Evolutionary conservation across 768 basidiomycete genomes (phyloP), one percentile per base, ranked within the genome.

Genomic region (Auricularia sp.): DNA sequence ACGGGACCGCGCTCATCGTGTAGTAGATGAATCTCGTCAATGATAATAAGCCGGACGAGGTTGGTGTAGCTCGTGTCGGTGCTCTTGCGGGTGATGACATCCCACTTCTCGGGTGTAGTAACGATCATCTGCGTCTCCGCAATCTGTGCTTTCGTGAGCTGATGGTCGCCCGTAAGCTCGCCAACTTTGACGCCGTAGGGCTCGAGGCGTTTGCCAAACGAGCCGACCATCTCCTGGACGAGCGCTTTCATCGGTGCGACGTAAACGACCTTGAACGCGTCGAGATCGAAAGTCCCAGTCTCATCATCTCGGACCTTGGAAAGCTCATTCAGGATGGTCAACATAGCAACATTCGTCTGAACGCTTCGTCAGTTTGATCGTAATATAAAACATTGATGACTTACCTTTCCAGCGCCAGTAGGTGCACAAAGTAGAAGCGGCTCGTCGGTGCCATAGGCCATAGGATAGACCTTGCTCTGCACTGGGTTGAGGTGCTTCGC

Each of bases 211-310:
- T 84, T 78, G 39, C 82, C 81, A 72, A 99, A 99, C 73, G 95
- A 96, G 68, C 93, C 91, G 65, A 98, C 97, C 88, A 96, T 94
- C 75, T 99, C 97, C 72, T 98, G 96, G 0, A 99, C 96, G 64
- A 99, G 84, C 3, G 96, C 97, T 75, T 99, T 99, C 97, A 99
- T 99, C 3, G 96, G 97, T 0, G 97, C 96, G 62, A 99, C 86
- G 73, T 98, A 99, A 68, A 99, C 86, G 63, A 97, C 90, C 77
- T 99, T 99, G 84, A 98, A 97, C 0, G 89, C 78, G 66, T 91
- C 87, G 39, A 94, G 81, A 71, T 93, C 91, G 71, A 97, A 90
- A 10, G 76, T 74, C 43, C 91, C 91, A 0, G 90, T 89, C 18
- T 80, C 80, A 54, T 89, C 87, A 71, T 95, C 84, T n/a, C 93